Percentiles rank a stretch among this genome's conserved stretches.
Evolutionary conservation across 2,329 filamentous ascomycete genomes (phyloP).

Genomic region (Moelleriella libera): DNA sequence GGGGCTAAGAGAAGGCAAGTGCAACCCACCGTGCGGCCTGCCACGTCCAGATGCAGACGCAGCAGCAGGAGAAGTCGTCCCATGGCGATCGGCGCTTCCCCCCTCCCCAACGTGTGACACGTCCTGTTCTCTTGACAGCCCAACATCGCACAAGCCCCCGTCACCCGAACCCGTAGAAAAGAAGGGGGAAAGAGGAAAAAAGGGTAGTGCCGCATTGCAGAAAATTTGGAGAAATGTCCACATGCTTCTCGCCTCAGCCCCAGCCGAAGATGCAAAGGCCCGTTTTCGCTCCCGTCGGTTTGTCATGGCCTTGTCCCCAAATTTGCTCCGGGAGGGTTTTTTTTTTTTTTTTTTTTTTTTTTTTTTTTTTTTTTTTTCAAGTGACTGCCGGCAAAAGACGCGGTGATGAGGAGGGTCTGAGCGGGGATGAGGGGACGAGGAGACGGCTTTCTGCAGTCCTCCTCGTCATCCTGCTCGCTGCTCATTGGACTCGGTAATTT

Average conservation of each 20-base stretch:
- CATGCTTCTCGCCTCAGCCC: background rate
- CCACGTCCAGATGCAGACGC: background rate
- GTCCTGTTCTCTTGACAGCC: background rate
- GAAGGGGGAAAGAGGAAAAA: background rate
- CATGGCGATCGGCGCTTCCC: background rate
- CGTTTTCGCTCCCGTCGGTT: background rate
- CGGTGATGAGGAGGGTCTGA: background rate
- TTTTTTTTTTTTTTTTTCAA: background rate
- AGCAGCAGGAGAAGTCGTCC: background rate
- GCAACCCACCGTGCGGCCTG: background rate
- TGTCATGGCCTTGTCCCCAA: no score
- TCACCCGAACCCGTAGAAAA: background rate
- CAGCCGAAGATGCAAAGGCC: background rate
- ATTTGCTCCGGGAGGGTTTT: no score
- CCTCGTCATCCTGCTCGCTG: background rate
- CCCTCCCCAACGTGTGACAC: background rate
- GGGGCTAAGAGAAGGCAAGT: background rate
- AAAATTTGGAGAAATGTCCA: background rate
- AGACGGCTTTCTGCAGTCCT: background rate
- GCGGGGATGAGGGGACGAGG: background rate
- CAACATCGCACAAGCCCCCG: background rate
- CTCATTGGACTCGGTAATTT: background rate
- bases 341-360: background rate
- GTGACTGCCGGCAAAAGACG: background rate
- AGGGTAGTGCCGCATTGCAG: background rate